Percentiles rank a stretch among this genome's conserved stretches.
Evolutionary conservation across 2,329 filamentous ascomycete species (phyloP).

Genomic region (Trichophyton benhamiae): DNA sequence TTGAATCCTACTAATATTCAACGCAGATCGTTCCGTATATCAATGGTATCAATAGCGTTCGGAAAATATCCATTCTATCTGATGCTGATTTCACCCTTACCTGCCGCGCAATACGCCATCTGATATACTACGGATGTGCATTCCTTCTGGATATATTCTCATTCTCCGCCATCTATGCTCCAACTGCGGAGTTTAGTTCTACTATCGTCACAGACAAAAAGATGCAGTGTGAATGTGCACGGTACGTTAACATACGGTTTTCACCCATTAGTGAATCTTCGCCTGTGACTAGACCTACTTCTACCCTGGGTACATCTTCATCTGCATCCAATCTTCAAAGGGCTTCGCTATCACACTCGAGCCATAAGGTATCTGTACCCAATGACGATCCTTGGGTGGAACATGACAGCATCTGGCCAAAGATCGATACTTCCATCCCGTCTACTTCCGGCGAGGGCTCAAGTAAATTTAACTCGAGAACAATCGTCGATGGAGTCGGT

Average conservation of each 20-base stretch:
- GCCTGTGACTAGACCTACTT: background rate
- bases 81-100: conserved; percentile 80
- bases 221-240: conserved; percentile 76
- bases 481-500: conserved; percentile 30
- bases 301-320: background rate
- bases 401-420: conserved; percentile 33
- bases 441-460: conserved; percentile 11
- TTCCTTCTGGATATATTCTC: conserved; percentile 90
- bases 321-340: background rate
- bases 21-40: conserved; percentile 64
- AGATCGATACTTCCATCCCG: conserved; percentile 22
- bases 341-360: background rate
- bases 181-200: conserved; percentile 61
- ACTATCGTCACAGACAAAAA: conserved; percentile 61
- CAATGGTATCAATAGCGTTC: conserved; percentile 81
- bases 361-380: conserved; percentile 7
- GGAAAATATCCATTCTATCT: conserved; percentile 70
- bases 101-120: conserved; percentile 72
- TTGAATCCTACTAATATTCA: background rate
- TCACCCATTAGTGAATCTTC: conserved; percentile 19
- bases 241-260: conserved; percentile 58
- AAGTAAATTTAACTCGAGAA: background rate
- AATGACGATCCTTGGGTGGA: conserved; percentile 18
- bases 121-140: conserved; percentile 86
- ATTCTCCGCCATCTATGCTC: conserved; percentile 82